phyloP scores from a whole-genome alignment of 2,329 filamentous ascomycete genomes.

The Fusarium continuum region DNA sequence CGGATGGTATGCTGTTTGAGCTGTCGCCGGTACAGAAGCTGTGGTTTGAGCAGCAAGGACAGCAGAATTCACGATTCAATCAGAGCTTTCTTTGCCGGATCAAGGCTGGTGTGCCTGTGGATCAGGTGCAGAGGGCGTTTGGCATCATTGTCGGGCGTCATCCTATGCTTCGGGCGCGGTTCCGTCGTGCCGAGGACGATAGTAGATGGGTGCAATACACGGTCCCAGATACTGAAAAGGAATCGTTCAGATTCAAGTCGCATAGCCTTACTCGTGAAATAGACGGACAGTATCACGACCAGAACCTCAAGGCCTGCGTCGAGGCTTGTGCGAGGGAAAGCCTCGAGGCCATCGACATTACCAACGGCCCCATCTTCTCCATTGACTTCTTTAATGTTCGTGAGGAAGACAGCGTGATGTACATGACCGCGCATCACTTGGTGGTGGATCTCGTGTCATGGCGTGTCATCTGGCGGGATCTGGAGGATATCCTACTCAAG shows the following conservation, averaged over 20 bases:
- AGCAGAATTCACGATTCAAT: neutral
- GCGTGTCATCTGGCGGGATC: neutral
- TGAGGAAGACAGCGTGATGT: neutral
- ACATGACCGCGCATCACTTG: neutral
- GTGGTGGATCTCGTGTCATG: neutral
- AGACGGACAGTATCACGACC: neutral
- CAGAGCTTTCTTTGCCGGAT: neutral
- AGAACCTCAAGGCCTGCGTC: neutral
- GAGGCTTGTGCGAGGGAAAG: neutral
- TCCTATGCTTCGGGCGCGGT: neutral
- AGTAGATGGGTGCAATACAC: neutral
- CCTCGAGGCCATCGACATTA: neutral
- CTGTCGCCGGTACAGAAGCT: neutral
- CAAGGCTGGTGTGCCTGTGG: neutral
- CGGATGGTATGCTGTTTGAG: neutral
- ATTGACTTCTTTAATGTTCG: neutral
- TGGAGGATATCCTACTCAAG: neutral
- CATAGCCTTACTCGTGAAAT: neutral
- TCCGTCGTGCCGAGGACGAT: neutral
- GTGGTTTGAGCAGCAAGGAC: neutral
- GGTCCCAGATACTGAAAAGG: neutral
- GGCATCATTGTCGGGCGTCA: neutral
- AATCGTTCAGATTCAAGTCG: neutral
- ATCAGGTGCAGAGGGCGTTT: neutral
- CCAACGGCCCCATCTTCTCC: neutral